Evolutionary conservation across 2,329 filamentous ascomycete genomes (phyloP), one percentile per base, ranked within the genome.

Genomic region (Epichloe scottii): DNA sequence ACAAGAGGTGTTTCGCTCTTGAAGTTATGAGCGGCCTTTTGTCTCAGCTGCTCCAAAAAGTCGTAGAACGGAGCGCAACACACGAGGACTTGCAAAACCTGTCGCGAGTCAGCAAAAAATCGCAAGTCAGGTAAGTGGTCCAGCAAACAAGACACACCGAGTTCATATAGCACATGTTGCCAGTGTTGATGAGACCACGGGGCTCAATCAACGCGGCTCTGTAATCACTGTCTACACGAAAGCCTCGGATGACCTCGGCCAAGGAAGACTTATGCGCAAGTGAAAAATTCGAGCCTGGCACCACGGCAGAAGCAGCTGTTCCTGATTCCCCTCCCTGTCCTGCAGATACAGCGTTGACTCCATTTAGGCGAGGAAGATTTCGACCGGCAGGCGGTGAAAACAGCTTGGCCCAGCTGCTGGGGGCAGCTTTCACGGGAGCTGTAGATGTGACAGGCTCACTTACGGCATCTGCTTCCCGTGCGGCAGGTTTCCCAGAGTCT

Each of bases 91-190:
- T 98, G 93, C 57, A 98, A 78, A 66, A 97, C 84, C 89, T 95
- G 57, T 7, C 41, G 7, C 7, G 38, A 33, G 58, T 77, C 62
- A 76, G 68, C 53, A 58, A 50, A 50, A 11, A 10, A 6, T 15
- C 35, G 30, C 17, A 35, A 8, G 46, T 15, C 15, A 12, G 15
- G 26, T 4, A 14, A 44, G 5, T n/a, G 14, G 4, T 21, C 40
- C 45, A 17, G 34, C 23, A 17, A 48, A 11, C n/a, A 15, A 42
- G n/a, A 72, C 87, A 71, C 76, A 95, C 91, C 56, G 93, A 96
- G 73, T 97, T 98, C 93, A 98, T 97, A 71, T 98, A 98, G 70
- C 93, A 98, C 87, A 97, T 94, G 65, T 98, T 97, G 47, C 93
- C 93, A 40, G 91, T 94, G 69, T 98, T 98, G 58, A 95, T 87